Percentiles rank a stretch among this genome's conserved stretches.
Conservation (phyloP, 2,329 filamentous ascomycete species). For the Trichoderma endophyticum region DNA sequence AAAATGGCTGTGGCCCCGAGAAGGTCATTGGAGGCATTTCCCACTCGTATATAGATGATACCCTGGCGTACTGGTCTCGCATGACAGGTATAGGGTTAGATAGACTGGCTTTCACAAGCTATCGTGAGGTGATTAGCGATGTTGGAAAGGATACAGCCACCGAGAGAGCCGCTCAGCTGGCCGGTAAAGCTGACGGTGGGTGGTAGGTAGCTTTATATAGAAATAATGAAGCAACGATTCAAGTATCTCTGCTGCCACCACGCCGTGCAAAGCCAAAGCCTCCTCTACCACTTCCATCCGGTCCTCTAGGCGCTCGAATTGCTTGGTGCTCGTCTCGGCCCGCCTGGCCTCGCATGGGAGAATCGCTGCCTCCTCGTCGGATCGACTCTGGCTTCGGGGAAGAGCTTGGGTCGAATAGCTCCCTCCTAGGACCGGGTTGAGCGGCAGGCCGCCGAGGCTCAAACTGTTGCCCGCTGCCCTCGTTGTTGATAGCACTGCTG, state of each 20-base stretch:
- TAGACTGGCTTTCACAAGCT: conserved; percentile 79
- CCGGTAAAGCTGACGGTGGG: conserved; percentile 86
- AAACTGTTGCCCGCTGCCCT: conserved; percentile 31
- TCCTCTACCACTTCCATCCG: conserved; percentile 71
- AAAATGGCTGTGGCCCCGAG: conserved; percentile 22
- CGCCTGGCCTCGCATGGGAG: conserved; percentile 36
- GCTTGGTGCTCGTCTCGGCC: conserved; percentile 65
- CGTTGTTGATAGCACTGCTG: conserved; percentile 23
- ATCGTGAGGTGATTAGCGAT: conserved; percentile 89
- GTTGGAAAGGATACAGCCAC: conserved; percentile 74
- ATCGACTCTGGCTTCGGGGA: conserved; percentile 59
- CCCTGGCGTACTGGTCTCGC: conserved; percentile 72
- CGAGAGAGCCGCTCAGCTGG: conserved; percentile 81
- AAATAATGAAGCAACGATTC: conserved; percentile 20
- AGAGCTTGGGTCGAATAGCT: conserved; percentile 77
- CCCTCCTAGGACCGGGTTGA: conserved; percentile 41
- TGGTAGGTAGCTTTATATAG: conserved; percentile 58
- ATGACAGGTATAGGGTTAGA: conserved; percentile 68
- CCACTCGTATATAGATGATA: conserved; percentile 60
- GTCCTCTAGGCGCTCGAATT: conserved; percentile 72
- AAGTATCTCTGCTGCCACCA: conserved; percentile 52
- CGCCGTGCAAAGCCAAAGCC: conserved; percentile 73
- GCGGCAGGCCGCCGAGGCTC: conserved; percentile 26
- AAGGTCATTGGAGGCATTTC: conserved; percentile 62
- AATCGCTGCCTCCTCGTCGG: conserved; percentile 12